phyloP scores from a whole-genome alignment of 1,284 basidiomycete species.

The Fomitopsis schrenkii region DNA sequence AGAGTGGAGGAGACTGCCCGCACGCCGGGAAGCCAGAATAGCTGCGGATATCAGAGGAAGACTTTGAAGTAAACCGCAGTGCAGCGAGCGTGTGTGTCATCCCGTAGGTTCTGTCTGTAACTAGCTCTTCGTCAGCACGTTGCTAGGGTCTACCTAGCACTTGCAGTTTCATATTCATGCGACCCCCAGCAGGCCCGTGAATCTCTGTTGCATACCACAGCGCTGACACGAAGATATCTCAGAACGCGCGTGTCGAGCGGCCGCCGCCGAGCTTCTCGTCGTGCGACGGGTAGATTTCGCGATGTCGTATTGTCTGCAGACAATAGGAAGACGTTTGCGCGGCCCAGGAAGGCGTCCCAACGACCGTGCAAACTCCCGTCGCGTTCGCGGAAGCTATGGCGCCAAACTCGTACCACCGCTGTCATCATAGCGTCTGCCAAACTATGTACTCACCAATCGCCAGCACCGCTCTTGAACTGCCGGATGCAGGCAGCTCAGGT shows the following conservation, averaged over 20 bases:
- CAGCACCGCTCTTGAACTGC: too few relatives aligned
- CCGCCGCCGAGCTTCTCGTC: background rate
- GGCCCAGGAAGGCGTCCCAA: background rate
- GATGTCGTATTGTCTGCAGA: background rate
- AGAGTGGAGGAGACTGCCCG: too few relatives aligned
- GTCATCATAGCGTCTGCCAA: background rate
- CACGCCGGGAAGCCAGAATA: too few relatives aligned
- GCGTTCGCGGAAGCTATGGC: background rate
- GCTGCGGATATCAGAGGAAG: background rate
- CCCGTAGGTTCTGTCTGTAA: background rate
- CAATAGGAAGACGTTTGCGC: background rate
- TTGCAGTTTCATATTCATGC: background rate
- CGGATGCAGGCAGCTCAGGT: background rate
- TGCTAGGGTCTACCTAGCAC: background rate
- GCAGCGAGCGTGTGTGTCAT: background rate
- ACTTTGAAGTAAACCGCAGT: background rate
- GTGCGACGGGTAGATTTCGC: too few relatives aligned
- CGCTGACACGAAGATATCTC: background rate
- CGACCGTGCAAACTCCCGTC: background rate
- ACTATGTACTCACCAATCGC: too few relatives aligned
- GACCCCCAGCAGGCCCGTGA: background rate
- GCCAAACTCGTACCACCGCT: background rate
- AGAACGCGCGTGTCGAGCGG: background rate
- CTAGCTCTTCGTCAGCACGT: background rate
- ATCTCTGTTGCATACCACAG: background rate